Evolutionary conservation across 2,329 filamentous ascomycete species (phyloP).

Genomic region (Metarhizium sp.): DNA sequence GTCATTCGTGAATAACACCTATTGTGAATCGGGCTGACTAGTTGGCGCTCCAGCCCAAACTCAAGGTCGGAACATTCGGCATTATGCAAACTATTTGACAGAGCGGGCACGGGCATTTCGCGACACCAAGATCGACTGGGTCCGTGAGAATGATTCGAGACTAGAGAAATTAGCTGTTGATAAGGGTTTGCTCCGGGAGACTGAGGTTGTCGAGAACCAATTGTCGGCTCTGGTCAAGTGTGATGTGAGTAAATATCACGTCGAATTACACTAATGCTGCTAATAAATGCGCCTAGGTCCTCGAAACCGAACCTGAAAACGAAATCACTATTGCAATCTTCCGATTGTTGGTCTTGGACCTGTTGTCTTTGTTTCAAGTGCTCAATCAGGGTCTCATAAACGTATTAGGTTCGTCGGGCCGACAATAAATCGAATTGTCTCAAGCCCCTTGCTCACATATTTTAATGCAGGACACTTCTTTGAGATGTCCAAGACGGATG

Average conservation of each 20-base stretch:
- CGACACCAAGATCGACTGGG: slow-evolving; percentile 83
- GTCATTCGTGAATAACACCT: slow-evolving; percentile 20
- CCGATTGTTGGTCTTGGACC: slow-evolving; percentile 78
- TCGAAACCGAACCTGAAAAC: slow-evolving; percentile 84
- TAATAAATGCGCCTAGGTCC: slow-evolving; percentile 45
- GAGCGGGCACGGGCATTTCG: slow-evolving; percentile 75
- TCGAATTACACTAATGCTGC: not conserved
- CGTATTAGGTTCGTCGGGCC: slow-evolving; percentile 61
- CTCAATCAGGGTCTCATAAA: slow-evolving; percentile 98
- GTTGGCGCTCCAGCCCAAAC: slow-evolving; percentile 59
- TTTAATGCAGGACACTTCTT: slow-evolving; percentile 75
- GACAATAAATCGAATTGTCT: slow-evolving; percentile 1
- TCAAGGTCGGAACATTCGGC: slow-evolving; percentile 87
- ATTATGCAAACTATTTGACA: slow-evolving; percentile 80
- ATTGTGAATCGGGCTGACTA: not conserved
- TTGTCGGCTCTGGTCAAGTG: slow-evolving; percentile 80
- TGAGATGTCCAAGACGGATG: slow-evolving; percentile 92
- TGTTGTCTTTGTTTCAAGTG: slow-evolving; percentile 83
- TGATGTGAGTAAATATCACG: slow-evolving; percentile 51
- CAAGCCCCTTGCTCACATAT: slow-evolving; percentile 8
- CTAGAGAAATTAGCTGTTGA: slow-evolving; percentile 82
- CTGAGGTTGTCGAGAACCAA: slow-evolving; percentile 82
- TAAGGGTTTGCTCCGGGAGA: slow-evolving; percentile 86
- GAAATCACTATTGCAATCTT: slow-evolving; percentile 96
- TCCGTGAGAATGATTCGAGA: slow-evolving; percentile 70